Base-by-base conservation (phyloP, 2,329 filamentous ascomycete genomes). In the Pseudogymnoascus sp. region DNA sequence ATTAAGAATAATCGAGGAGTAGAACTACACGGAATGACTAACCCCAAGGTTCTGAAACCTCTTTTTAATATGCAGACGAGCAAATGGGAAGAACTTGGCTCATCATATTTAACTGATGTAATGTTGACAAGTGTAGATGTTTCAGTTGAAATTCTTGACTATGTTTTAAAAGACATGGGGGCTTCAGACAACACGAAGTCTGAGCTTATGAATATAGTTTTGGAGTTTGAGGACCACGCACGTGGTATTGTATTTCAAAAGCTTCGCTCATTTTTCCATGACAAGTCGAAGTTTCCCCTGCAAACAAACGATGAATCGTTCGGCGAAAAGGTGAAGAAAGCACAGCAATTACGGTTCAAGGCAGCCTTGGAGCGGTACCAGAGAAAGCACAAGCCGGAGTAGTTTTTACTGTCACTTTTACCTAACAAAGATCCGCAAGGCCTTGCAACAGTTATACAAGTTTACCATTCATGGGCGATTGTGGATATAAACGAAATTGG, bases 1-100 rank as follows among this genome's bases (percentile, higher is more conserved):
- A 68, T 77, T 3, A 22, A 37, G 0, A 61, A 65, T 0, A 75
- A 72, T 33, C 69, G 72, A 31, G 71, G 70, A 1, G 71, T 67
- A 12, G 70, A 75, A 6, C 72, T 77, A 0, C 69, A 72, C 0
- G 74, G 74, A 0, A 65, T 77, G 6, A 43, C 73, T 11, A 75
- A 77, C 53, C 73, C 74, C 0, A 67, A 71, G 0, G 68, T 76
- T 0, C 69, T 75, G 16, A 68, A 66, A 1, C 66, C 66, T 0
- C 68, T 77, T 4, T 76, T 73, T 50, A 66, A 64, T 22, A 65
- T 66, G 24, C 75, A 77, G 53, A 74, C 75, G 0, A 53, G 64
- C 3, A 70, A 71, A n/a, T 77, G 75, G 76, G 43, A 66, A 19
- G 19, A 19, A 19, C 19, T 19, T 19, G 19, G 19, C 19, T 19